Conservation (phyloP, 495 filamentous ascomycete genomes). For the Articulospora tetracladia region DNA sequence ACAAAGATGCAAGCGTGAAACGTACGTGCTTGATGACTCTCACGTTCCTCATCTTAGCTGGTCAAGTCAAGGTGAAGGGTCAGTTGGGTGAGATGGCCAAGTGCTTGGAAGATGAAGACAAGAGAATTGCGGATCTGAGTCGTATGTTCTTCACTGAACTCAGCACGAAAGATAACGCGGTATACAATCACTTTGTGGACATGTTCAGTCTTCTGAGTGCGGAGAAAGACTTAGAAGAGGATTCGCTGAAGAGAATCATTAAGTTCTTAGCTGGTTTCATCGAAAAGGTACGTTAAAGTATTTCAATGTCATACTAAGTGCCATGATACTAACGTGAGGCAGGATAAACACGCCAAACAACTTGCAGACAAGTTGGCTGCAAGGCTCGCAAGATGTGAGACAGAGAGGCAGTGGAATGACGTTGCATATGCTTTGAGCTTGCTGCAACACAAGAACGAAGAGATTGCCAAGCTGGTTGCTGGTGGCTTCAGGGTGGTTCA, state of each 20-base stretch:
- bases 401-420: conserved; percentile 94
- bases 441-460: conserved; percentile 95
- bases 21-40: conserved; percentile 97
- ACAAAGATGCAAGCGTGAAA: conserved; percentile 85
- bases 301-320: background rate
- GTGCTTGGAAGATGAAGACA: conserved; percentile 92
- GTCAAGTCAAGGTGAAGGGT: conserved; percentile 99
- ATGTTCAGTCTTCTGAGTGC: conserved; percentile 94
- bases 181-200: conserved; percentile 99
- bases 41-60: conserved; percentile 94
- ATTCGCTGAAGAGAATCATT: conserved; percentile 76
- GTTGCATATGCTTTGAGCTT: conserved; percentile 86
- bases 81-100: conserved; percentile 99
- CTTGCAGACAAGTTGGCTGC: conserved; percentile 91
- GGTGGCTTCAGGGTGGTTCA: conserved; percentile 86
- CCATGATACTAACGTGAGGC: conserved; percentile 11
- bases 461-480: conserved; percentile 77
- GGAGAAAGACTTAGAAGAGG: conserved; percentile 76
- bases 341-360: conserved; percentile 99
- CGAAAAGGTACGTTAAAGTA: conserved; percentile 70
- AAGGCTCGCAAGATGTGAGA: conserved; percentile 80
- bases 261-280: conserved; percentile 94
- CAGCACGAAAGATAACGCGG: conserved; percentile 95
- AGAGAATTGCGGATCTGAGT: conserved; percentile 86
- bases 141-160: conserved; percentile 99